Percentiles rank a stretch among this genome's conserved stretches.
Evolutionary conservation across 2,329 filamentous ascomycete species (phyloP).

Genomic region (Penicillium freii): DNA sequence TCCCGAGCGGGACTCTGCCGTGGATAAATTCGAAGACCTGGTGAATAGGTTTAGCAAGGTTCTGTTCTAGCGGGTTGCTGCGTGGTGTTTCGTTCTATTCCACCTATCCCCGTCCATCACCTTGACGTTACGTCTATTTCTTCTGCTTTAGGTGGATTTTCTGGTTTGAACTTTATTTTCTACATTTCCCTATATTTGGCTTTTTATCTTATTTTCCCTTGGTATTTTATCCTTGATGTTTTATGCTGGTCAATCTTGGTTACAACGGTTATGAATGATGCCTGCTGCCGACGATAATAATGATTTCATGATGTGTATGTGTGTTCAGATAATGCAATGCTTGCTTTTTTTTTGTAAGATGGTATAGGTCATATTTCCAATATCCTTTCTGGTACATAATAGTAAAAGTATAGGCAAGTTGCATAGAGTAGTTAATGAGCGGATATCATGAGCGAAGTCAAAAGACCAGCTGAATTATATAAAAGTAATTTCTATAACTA

Average conservation of each 20-base stretch:
- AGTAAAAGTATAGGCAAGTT: not conserved
- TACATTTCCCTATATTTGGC: not conserved
- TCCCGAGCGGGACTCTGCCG: slow-evolving; percentile 34
- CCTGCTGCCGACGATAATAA: slow-evolving; percentile 15
- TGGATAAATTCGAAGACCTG: slow-evolving; percentile 37
- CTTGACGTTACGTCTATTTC: not conserved
- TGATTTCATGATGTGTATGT: slow-evolving; percentile 16
- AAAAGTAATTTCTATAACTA: not conserved
- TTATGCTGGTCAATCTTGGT: not conserved
- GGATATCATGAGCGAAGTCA: not conserved
- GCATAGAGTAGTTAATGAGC: not conserved
- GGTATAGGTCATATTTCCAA: not conserved
- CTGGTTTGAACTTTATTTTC: not conserved
- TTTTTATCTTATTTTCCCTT: not conserved
- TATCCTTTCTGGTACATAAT: not conserved
- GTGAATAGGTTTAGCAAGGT: slow-evolving; percentile 32
- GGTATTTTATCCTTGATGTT: slow-evolving; percentile 5
- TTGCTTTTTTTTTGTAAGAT: not conserved
- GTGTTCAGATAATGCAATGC: slow-evolving; percentile 9
- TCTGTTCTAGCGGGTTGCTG: slow-evolving; percentile 19
- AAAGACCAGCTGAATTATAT: not conserved
- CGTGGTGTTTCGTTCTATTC: not conserved
- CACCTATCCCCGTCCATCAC: not conserved
- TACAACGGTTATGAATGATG: not conserved
- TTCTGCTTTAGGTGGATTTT: not conserved